Evolutionary conservation across 345 rosid species (phyloP).

Genomic region (Excoecaria agallocha): DNA sequence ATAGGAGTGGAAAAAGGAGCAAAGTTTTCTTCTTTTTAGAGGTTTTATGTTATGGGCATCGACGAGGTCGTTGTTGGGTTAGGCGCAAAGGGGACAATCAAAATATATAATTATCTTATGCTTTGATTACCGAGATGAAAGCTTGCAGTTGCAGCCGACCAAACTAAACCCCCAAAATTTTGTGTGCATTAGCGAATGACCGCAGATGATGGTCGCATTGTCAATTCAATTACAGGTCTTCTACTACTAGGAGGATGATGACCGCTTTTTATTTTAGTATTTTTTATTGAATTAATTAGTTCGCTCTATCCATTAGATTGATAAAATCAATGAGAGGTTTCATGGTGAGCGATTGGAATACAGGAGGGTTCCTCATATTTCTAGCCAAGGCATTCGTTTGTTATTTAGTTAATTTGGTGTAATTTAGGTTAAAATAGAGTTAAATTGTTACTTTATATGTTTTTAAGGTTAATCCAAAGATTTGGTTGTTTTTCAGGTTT

Average conservation of each 20-base stretch:
- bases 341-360: no score
- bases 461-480: no score
- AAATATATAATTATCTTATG: not conserved
- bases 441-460: no score
- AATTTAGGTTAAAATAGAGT: no score
- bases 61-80: constrained; percentile 23
- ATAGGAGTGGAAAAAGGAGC: not conserved
- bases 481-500: no score
- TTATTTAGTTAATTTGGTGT: no score
- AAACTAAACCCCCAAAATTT: not conserved
- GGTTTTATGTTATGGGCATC: constrained; percentile 11
- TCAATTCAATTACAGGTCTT: not conserved
- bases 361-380: no score
- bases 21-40: not conserved
- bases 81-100: constrained; percentile 16
- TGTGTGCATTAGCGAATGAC: not conserved
- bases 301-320: no score
- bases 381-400: no score
- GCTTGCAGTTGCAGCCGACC: constrained; percentile 6
- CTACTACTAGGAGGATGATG: not conserved
- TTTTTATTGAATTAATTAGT: no score
- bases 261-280: not conserved
- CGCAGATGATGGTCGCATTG: not conserved
- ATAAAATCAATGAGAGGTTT: no score
- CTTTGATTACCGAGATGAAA: constrained; percentile 1